phyloP scores from a whole-genome alignment of 2,329 filamentous ascomycete species.

The Talaromyces marneffei region DNA sequence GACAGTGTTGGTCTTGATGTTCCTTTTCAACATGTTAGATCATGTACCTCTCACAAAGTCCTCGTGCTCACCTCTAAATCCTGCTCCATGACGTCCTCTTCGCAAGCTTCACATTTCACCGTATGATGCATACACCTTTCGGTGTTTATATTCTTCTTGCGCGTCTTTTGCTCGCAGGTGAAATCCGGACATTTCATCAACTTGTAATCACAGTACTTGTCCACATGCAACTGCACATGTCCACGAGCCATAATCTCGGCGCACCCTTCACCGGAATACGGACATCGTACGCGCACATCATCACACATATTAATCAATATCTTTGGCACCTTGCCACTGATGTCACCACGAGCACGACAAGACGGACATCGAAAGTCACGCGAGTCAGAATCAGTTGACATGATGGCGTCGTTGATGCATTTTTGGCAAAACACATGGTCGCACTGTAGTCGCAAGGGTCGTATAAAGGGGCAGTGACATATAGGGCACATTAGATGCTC shows the following conservation, averaged over 20 bases:
- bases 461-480: slow-evolving; percentile 57
- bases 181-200: slow-evolving; percentile 48
- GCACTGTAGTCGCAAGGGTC: slow-evolving; percentile 54
- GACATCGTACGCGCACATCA: slow-evolving; percentile 56
- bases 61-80: slow-evolving; percentile 44
- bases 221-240: slow-evolving; percentile 54
- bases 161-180: slow-evolving; percentile 48
- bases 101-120: slow-evolving; percentile 49
- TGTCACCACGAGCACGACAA: slow-evolving; percentile 46
- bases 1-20: slow-evolving; percentile 35
- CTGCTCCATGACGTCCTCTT: slow-evolving; percentile 48
- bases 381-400: slow-evolving; percentile 26
- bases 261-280: slow-evolving; percentile 52
- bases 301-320: slow-evolving; percentile 57
- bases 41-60: not conserved
- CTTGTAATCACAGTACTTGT: slow-evolving; percentile 55
- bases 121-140: slow-evolving; percentile 51
- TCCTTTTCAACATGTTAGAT: slow-evolving; percentile 20
- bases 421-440: slow-evolving; percentile 60
- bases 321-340: slow-evolving; percentile 45
- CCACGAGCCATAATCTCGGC: slow-evolving; percentile 48
- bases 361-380: slow-evolving; percentile 49
- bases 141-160: slow-evolving; percentile 50
- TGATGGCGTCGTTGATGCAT: slow-evolving; percentile 50
- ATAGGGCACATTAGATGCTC: slow-evolving; percentile 59